phyloP scores from a whole-genome alignment of 108 stramenopile genomes.

The Nannochloropsis salina region DNA sequence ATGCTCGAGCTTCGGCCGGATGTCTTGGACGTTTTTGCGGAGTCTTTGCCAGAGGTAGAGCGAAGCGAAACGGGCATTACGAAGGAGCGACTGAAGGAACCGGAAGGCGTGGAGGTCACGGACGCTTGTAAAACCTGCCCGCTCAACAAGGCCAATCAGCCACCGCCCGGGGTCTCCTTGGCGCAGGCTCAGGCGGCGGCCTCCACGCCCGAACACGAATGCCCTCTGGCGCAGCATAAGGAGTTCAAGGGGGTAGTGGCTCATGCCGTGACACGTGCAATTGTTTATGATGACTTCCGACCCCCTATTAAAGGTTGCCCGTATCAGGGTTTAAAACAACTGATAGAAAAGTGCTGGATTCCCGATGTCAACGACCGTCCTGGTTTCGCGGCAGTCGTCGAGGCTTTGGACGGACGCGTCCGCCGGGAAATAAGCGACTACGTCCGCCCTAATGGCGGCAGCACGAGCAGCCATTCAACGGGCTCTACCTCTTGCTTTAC shows the following conservation, averaged over 20 bases:
- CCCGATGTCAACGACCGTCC: background rate
- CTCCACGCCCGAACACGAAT: conserved; percentile 13
- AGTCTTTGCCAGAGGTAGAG: conserved; percentile 21
- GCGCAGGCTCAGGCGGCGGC: conserved; percentile 3
- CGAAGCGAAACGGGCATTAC: background rate
- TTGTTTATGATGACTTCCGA: background rate
- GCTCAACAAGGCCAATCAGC: background rate
- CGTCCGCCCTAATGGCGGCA: background rate
- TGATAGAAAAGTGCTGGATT: conserved; percentile 5
- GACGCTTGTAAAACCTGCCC: background rate
- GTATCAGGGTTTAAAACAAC: background rate
- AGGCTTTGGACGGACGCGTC: background rate
- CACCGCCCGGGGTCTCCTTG: background rate
- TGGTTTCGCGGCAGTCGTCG: background rate
- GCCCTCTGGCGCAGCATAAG: conserved; percentile 10
- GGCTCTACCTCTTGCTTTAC: background rate
- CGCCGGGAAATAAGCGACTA: background rate
- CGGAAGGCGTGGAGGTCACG: background rate
- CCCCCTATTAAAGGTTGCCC: background rate
- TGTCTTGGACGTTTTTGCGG: conserved; percentile 33
- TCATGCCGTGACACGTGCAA: conserved; percentile 1
- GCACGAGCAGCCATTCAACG: background rate
- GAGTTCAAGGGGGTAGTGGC: conserved; percentile 17
- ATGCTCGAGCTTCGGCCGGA: conserved; percentile 38
- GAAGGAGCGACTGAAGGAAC: background rate